A percentile compares a stretch with the other conserved stretches of the same genome.
These are phyloP conservation scores for Aureobasidium sp. DNA, from an alignment of 2,329 filamentous ascomycete species.

Conservation along the genomic window DNA sequence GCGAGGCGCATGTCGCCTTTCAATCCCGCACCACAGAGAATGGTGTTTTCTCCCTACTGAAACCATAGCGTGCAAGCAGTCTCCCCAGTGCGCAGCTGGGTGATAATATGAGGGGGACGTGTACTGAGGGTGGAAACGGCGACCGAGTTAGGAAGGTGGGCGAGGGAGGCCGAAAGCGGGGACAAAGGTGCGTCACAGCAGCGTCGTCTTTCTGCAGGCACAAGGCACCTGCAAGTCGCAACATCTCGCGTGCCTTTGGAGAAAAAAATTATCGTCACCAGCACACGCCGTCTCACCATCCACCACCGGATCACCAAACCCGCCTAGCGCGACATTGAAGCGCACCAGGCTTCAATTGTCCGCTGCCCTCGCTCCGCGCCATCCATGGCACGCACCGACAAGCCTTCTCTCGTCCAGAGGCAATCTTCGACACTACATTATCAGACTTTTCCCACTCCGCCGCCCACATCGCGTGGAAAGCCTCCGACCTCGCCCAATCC, in stretches of 20 bases:
- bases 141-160: neutral
- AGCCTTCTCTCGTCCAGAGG: conserved; percentile 8
- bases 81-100: neutral
- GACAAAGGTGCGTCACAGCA: neutral
- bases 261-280: neutral
- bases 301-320: neutral
- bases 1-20: neutral
- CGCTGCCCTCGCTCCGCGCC: neutral
- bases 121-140: neutral
- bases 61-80: neutral
- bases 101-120: neutral
- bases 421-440: conserved; percentile 58
- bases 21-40: neutral
- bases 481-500: conserved; percentile 41
- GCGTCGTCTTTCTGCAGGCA: neutral
- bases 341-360: neutral
- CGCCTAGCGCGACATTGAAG: neutral
- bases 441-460: conserved; percentile 72
- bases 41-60: neutral
- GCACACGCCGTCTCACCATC: neutral
- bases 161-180: neutral
- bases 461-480: conserved; percentile 46
- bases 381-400: conserved; percentile 7
- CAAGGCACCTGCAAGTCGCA: neutral
- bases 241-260: conserved; percentile 1